These are phyloP conservation scores for Diplocarpon mali DNA, from an alignment of 2,329 filamentous ascomycete genomes.

Conservation along the genomic window DNA sequence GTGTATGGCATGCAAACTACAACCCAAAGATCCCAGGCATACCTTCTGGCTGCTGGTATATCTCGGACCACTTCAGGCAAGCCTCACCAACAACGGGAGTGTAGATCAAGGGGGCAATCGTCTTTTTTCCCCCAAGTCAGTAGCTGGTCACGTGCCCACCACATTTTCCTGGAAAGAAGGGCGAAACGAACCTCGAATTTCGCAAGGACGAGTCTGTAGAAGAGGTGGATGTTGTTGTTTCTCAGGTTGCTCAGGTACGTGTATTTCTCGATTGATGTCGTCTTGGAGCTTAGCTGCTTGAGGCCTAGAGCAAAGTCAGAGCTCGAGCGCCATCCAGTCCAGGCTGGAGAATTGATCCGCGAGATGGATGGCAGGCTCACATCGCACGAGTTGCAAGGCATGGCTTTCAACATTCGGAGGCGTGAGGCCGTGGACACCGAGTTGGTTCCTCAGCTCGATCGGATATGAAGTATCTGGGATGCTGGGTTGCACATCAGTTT, in stretches of 20 bases:
- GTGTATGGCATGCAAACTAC: neutral
- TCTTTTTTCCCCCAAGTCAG: constrained; percentile 8
- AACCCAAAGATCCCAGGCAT: neutral
- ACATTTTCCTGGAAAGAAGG: neutral
- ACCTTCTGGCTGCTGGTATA: constrained; percentile 62
- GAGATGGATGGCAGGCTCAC: constrained; percentile 6
- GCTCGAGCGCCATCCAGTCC: too few relatives aligned
- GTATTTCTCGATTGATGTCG: constrained; percentile 24
- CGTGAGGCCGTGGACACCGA: constrained; percentile 21
- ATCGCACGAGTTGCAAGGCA: constrained; percentile 22
- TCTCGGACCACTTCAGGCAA: constrained; percentile 63
- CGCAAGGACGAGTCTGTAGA: constrained; percentile 23
- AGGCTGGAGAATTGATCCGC: too few relatives aligned
- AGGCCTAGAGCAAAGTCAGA: constrained; percentile 15
- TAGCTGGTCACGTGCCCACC: constrained; percentile 6
- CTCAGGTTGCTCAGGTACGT: constrained; percentile 24
- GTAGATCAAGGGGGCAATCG: constrained; percentile 45
- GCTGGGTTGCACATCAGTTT: neutral
- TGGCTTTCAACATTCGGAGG: constrained; percentile 24
- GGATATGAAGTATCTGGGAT: constrained; percentile 23
- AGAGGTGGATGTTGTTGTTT: constrained; percentile 24
- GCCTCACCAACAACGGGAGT: constrained; percentile 58
- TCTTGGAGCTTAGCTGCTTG: constrained; percentile 23
- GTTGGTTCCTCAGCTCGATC: constrained; percentile 16
- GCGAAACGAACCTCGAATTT: constrained; percentile 19